phyloP scores from a whole-genome alignment of 2,329 filamentous ascomycete genomes.

The Fusarium fracticaudum region DNA sequence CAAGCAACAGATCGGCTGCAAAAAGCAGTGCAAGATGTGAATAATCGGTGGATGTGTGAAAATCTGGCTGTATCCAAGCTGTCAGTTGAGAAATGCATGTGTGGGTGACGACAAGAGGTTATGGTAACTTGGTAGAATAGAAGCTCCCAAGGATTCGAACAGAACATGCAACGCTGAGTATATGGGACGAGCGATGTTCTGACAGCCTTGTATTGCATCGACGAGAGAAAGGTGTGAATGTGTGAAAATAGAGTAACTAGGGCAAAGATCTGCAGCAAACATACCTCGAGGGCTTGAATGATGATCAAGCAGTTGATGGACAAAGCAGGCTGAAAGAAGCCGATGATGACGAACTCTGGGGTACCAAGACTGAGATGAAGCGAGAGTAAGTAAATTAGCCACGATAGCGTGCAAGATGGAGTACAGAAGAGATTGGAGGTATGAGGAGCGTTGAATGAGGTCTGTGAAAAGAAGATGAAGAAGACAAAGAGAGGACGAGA shows the following conservation, averaged over 20 bases:
- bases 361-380: conserved; percentile 65
- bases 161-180: background rate
- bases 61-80: conserved; percentile 34
- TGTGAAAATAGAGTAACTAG: background rate
- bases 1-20: conserved; percentile 47
- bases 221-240: no score
- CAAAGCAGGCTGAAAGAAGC: conserved; percentile 43
- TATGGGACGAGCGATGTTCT: background rate
- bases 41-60: conserved; percentile 44
- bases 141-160: background rate
- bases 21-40: conserved; percentile 45
- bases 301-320: conserved; percentile 43
- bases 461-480: conserved; percentile 52
- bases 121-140: background rate
- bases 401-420: conserved; percentile 68
- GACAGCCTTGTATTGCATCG: no score
- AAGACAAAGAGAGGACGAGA: conserved; percentile 25
- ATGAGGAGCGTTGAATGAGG: conserved; percentile 53
- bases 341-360: conserved; percentile 54
- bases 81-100: background rate
- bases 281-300: conserved; percentile 42
- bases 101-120: background rate
- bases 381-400: conserved; percentile 68
- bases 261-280: background rate
- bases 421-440: conserved; percentile 47